Evolutionary conservation across 768 basidiomycete genomes (phyloP), one percentile per base, ranked within the genome.

Genomic region (Fomitopsis pulvina): DNA sequence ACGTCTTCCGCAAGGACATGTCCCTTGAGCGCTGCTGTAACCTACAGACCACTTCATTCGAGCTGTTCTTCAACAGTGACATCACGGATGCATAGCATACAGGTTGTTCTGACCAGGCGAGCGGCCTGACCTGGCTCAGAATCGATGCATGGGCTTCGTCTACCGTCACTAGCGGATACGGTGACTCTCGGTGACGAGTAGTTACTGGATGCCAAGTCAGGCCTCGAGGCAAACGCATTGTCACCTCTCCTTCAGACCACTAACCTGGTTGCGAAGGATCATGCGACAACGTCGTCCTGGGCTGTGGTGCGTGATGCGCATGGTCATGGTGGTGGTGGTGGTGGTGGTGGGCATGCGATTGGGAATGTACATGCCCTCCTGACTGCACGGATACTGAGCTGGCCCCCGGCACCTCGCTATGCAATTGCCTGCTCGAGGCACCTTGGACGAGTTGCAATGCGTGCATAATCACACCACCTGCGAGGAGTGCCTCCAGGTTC

Each of bases 1-100:
- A 93, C 79, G 50, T 89, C 81, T 62, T 90, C 82, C 0, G 88
- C 87, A 1, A 93, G 73, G 21, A 92, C 73, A 54, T 82, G 72
- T 0, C 87, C 90, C 22, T 72, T 66, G n/a, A 95, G 69, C 0
- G 62, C 56, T 4, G 74, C 59, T 9, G 74, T 72, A 2, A 92
- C 85, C 85, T 89, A 45, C 29, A 42, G 20, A 38, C 18, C 24
- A 14, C 21, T n/a, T n/a, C n/a, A n/a, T n/a, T n/a, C n/a, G 21
- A 16, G 41, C 7, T 43, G 26, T n/a, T n/a, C n/a, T n/a, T n/a
- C n/a, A n/a, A n/a, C n/a, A n/a, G 24, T 18, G 20, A 11, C n/a
- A 47, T 9, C 30, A 21, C 0, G 43, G 21, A 34, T 24, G 24
- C 4, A 28, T 21, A 12, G 18, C 74, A 43, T 52, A 87, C 87